These are phyloP conservation scores for Elymus sibiricus DNA, from an alignment of 176 grass and related monocot species.

Conservation along the genomic window DNA sequence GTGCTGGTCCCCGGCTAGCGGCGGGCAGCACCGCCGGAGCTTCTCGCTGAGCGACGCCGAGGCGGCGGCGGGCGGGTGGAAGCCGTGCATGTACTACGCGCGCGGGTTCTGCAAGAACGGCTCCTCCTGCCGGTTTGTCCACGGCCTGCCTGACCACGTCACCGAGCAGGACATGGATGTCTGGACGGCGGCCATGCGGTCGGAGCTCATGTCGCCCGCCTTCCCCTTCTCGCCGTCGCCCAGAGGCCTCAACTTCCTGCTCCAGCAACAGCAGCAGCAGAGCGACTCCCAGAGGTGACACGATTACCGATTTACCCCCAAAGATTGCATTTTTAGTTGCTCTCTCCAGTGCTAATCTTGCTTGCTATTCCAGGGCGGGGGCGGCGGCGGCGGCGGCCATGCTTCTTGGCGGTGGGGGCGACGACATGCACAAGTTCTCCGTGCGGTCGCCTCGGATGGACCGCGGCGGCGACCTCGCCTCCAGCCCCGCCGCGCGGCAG, in stretches of 20 bases:
- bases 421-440: slow-evolving; percentile 54
- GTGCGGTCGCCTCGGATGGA: slow-evolving; percentile 52
- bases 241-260: slow-evolving; percentile 40
- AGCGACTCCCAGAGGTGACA: slow-evolving; percentile 60
- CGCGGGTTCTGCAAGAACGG: slow-evolving; percentile 57
- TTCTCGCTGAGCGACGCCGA: slow-evolving; percentile 26
- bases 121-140: slow-evolving; percentile 45
- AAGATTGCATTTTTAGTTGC: background rate
- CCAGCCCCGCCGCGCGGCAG: slow-evolving; percentile 56
- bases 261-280: slow-evolving; percentile 48
- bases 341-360: background rate
- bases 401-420: slow-evolving; percentile 28
- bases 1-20: slow-evolving; percentile 22
- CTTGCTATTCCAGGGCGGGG: slow-evolving; percentile 22
- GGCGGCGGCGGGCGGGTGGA: slow-evolving; percentile 30
- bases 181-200: slow-evolving; percentile 30
- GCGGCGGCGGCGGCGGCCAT: slow-evolving; percentile 52
- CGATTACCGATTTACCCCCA: background rate
- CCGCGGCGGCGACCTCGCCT: slow-evolving; percentile 42
- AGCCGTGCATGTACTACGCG: slow-evolving; percentile 50
- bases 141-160: slow-evolving; percentile 24
- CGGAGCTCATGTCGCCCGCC: slow-evolving; percentile 55
- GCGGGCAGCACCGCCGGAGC: slow-evolving; percentile 23
- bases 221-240: slow-evolving; percentile 59
- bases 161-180: slow-evolving; percentile 38